Conservation (phyloP, 495 filamentous ascomycete genomes). For the Beverwykella pulmonaria region DNA sequence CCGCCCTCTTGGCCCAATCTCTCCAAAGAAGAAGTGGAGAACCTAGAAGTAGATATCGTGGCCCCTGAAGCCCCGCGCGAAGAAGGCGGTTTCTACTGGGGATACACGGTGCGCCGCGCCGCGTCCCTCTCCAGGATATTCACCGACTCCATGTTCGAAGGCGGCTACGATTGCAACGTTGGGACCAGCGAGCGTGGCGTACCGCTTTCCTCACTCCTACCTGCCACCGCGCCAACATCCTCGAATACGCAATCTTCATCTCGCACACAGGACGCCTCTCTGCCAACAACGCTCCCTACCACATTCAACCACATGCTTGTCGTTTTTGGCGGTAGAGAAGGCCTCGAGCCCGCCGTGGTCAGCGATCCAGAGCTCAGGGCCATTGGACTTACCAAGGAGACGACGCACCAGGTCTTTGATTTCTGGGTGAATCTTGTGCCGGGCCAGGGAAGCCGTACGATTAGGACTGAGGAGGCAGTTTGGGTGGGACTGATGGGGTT, state of each 20-base stretch:
- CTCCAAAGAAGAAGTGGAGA: slow-evolving; percentile 8
- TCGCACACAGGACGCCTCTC: neutral
- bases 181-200: slow-evolving; percentile 74
- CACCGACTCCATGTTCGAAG: slow-evolving; percentile 49
- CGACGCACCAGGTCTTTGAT: slow-evolving; percentile 70
- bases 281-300: slow-evolving; percentile 20
- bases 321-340: slow-evolving; percentile 72
- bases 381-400: slow-evolving; percentile 56
- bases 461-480: slow-evolving; percentile 77
- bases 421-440: slow-evolving; percentile 75
- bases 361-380: slow-evolving; percentile 63
- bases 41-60: slow-evolving; percentile 55
- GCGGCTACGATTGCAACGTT: slow-evolving; percentile 61
- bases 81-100: slow-evolving; percentile 76
- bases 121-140: slow-evolving; percentile 64
- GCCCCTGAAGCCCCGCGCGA: slow-evolving; percentile 63
- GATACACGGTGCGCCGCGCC: slow-evolving; percentile 65
- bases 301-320: slow-evolving; percentile 68
- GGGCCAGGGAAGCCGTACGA: slow-evolving; percentile 73
- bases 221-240: neutral
- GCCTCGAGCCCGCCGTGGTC: slow-evolving; percentile 68
- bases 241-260: neutral
- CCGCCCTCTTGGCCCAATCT: slow-evolving; percentile 29
- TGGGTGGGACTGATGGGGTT: neutral
- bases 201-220: slow-evolving; percentile 45